Evolutionary conservation across 768 basidiomycete genomes (phyloP), one percentile per base, ranked within the genome.

Genomic region (Suillus paluster): DNA sequence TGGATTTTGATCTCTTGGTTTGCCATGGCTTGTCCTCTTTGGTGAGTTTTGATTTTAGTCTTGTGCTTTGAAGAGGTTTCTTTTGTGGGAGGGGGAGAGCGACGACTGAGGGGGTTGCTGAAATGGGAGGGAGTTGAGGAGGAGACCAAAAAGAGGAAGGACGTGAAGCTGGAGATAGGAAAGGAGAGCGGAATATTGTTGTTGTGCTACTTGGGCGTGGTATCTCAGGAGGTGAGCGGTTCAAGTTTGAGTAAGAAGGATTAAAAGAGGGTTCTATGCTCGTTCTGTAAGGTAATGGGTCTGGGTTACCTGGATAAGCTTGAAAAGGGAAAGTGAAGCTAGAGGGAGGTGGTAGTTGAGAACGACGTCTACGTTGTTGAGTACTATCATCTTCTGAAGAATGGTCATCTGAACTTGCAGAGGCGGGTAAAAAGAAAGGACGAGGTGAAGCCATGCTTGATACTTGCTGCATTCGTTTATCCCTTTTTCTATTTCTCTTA

Each of bases 81-180:
- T 74, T 74, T 12, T 74, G 73, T 4, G 80, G 68, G 19, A 80
- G 82, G 0, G 83, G 77, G 27, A 80, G 70, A 0, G 65, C 68
- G 9, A 65, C 67, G 1, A 69, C 66, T 21, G 71, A 71, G 61
- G 65, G 73, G 38, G 77, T 72, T 25, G 61, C 71, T 14, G 67
- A 73, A 45, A 67, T 73, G 46, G 56, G 72, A 64, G 63, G 72
- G 67, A 63, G 63, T 33, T 63, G 66, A 1, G 87, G 86, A 10
- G 89, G 88, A 0, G 83, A 78, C 89, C 89, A 90, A 0, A 88
- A 66, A 15, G 83, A 79, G 5, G 82, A 75, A 0, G 88, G 88
- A n/a, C 89, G 81, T 1, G 86, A 88, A 1, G 88, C 82, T 0
- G 90, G 90, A 4, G 87, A 83, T 58, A 90, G 83, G 77, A 90